phyloP scores from a whole-genome alignment of 352 stramenopile species.

The Phytopythium helicoides region DNA sequence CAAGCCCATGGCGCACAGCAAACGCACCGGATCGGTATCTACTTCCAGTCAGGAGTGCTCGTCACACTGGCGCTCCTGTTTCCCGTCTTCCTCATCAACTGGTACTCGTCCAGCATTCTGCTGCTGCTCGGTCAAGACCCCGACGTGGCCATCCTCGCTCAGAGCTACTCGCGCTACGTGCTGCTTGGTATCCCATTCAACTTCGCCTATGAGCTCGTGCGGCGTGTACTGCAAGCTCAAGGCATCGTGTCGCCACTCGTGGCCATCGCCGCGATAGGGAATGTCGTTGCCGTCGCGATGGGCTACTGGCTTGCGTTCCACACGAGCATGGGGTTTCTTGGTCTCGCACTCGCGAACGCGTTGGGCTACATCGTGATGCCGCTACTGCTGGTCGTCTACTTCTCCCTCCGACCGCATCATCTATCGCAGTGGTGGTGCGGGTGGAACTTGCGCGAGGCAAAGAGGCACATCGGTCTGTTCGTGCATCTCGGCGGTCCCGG shows the following conservation, averaged over 20 bases:
- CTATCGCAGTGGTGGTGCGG: slow-evolving; percentile 44
- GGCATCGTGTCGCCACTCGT: slow-evolving; percentile 76
- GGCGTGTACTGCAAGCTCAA: slow-evolving; percentile 75
- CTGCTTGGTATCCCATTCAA: slow-evolving; percentile 62
- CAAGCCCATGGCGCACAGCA: slow-evolving; percentile 62
- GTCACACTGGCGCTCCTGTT: slow-evolving; percentile 42
- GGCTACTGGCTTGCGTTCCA: slow-evolving; percentile 74
- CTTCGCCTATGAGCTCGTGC: slow-evolving; percentile 79
- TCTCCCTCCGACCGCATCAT: slow-evolving; percentile 32
- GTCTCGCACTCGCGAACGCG: slow-evolving; percentile 60
- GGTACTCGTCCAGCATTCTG: slow-evolving; percentile 47
- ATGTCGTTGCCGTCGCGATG: slow-evolving; percentile 56
- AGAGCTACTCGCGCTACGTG: slow-evolving; percentile 55
- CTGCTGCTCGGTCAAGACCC: slow-evolving; percentile 41
- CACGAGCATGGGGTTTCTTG: slow-evolving; percentile 66
- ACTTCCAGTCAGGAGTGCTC: too few relatives aligned
- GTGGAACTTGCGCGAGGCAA: slow-evolving; percentile 30
- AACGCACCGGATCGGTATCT: slow-evolving; percentile 67
- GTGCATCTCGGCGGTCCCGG: slow-evolving; percentile 42
- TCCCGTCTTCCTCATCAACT: slow-evolving; percentile 61
- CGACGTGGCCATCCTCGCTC: slow-evolving; percentile 49
- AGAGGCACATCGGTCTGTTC: slow-evolving; percentile 39
- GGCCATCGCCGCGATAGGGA: slow-evolving; percentile 48
- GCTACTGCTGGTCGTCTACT: slow-evolving; percentile 48
- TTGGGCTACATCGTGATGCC: slow-evolving; percentile 50